Base-by-base conservation (phyloP, 192 early-diverging fungal species). In the Coemansia sp. region DNA sequence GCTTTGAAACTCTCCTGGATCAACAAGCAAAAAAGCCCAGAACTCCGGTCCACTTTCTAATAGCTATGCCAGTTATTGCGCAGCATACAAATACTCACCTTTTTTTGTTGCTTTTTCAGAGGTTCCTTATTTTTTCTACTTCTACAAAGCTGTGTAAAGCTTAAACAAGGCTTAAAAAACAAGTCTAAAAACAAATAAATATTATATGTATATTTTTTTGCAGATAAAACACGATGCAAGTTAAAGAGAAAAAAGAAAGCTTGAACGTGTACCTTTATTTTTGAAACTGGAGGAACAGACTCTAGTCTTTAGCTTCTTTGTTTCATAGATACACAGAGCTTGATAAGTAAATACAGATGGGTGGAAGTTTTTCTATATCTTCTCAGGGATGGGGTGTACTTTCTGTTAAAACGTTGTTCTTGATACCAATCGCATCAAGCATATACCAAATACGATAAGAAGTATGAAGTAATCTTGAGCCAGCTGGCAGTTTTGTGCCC, bases 401-500 rank as follows among this genome's bases (percentile, higher is more conserved):
- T 9, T 14, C 17, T 46, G 39, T 3, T 14, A 46, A 46, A 46
- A 46, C 11, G 14, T 2, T 46, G 14, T 17, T 46, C 39, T 46
- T 46, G 39, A 46, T 46, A 46, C 11, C 39, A 46, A 46, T 46
- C 39, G 14, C 39, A 0, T 46, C 39, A 17, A 2, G 11, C 14
- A 6, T 1, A 14, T 17, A 46, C 39, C 39, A 17, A 46, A 36
- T 33, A 14, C 39, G 39, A 46, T 46, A 46, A 46, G 39, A 46
- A 46, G 14, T 46, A 14, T 46, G 39, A 46, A 46, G 39, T 46
- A 27, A 54, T 22, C 53, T 8, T 20, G 2, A 27, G 24, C 54
- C 51, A 54, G 63, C 70, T 71, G 70, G 70, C 46, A 60, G 70
- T 71, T 71, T 71, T 20, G 58, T 24, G 22, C 32, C 71, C 71